Evolutionary conservation across 495 filamentous ascomycete species (phyloP).

Genomic region (Letharia lupina): DNA sequence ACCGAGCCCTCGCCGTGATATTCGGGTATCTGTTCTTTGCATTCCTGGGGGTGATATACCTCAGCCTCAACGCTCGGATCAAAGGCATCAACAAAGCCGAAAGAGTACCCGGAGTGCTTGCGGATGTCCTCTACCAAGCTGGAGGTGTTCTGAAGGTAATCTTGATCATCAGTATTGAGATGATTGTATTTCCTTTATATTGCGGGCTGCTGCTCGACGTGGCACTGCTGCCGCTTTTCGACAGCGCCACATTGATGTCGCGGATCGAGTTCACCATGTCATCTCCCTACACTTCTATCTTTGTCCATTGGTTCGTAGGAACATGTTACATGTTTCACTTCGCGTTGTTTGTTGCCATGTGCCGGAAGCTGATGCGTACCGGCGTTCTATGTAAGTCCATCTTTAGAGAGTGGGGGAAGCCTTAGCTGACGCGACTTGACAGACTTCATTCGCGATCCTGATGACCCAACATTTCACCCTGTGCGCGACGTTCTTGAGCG

Average conservation of each 20-base stretch:
- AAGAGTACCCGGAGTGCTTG: conserved; percentile 65
- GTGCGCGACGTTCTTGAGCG: conserved; percentile 95
- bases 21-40: conserved; percentile 73
- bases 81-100: conserved; percentile 55
- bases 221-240: conserved; percentile 83
- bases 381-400: conserved; percentile 74
- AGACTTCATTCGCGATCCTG: conserved; percentile 97
- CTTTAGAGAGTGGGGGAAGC: neutral
- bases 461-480: conserved; percentile 97
- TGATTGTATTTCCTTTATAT: conserved; percentile 94
- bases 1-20: conserved; percentile 70
- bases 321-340: conserved; percentile 99
- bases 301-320: conserved; percentile 97
- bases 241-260: conserved; percentile 62
- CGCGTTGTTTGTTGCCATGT: conserved; percentile 97
- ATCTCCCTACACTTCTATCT: conserved; percentile 77
- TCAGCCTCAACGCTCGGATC: conserved; percentile 59
- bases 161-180: conserved; percentile 96
- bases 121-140: conserved; percentile 83
- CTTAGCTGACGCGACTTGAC: conserved; percentile 25
- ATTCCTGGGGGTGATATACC: conserved; percentile 65
- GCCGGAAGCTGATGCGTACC: conserved; percentile 88
- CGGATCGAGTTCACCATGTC: conserved; percentile 65
- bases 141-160: conserved; percentile 97
- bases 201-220: conserved; percentile 86